Conservation (phyloP, 192 early-diverging fungal genomes). For the Fimicolochytrium jonesii region DNA sequence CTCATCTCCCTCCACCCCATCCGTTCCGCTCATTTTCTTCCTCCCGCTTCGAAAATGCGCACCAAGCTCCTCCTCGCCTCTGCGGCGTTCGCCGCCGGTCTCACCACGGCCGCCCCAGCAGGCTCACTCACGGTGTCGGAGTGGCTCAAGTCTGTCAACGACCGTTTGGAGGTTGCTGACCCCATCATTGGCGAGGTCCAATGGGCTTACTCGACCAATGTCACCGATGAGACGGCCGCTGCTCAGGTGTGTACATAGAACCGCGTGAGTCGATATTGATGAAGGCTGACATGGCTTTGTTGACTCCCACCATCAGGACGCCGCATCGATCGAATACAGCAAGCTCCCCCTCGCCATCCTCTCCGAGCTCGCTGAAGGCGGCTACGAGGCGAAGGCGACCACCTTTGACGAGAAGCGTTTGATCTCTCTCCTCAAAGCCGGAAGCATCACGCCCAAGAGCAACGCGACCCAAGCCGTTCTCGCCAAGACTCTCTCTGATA, state of each 20-base stretch:
- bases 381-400: not conserved
- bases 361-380: not conserved
- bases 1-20: too few relatives aligned
- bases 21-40: too few relatives aligned
- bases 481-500: slow-evolving; percentile 8
- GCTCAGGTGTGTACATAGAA: not conserved
- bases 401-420: not conserved
- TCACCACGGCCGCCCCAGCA: not conserved
- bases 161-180: not conserved
- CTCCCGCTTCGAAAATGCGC: too few relatives aligned
- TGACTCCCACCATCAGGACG: not conserved
- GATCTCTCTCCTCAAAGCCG: not conserved
- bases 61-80: not conserved
- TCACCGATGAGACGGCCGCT: slow-evolving; percentile 24
- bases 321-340: not conserved
- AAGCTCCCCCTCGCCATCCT: not conserved
- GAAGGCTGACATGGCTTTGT: too few relatives aligned
- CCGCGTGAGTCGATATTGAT: not conserved
- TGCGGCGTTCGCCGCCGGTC: not conserved
- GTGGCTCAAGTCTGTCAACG: not conserved
- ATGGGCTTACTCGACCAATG: slow-evolving; percentile 26
- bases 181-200: not conserved
- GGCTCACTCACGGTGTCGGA: not conserved
- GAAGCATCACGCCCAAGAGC: slow-evolving; percentile 3
- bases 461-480: slow-evolving; percentile 5